These are phyloP conservation scores for Prototheca cutis DNA, from an alignment of 163 green algal species.

Conservation along the genomic window DNA sequence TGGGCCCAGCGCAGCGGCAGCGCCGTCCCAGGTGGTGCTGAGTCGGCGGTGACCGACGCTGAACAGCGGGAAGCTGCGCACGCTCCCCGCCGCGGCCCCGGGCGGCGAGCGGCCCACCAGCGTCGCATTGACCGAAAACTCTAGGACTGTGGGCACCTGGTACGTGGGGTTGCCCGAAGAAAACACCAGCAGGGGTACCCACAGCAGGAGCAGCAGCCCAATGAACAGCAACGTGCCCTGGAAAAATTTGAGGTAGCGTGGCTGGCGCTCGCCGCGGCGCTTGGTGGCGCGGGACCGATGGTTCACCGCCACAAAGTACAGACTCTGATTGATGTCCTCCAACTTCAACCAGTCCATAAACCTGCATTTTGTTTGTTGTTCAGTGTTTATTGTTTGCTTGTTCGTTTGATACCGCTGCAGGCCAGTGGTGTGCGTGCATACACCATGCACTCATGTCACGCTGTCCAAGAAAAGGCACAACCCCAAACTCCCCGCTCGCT, in stretches of 20 bases:
- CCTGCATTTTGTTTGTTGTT: no score
- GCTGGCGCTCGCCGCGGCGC: slow-evolving; percentile 38
- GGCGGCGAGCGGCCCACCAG: slow-evolving; percentile 6
- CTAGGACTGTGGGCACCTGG: slow-evolving; percentile 38
- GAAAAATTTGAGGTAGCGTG: slow-evolving; percentile 57
- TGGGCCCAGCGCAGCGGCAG: slow-evolving; percentile 17
- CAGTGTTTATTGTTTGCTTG: no score
- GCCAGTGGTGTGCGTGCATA: no score
- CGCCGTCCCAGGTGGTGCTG: slow-evolving; percentile 23
- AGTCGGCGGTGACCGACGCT: slow-evolving; percentile 22
- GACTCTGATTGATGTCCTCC: slow-evolving; percentile 70
- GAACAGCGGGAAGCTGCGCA: slow-evolving; percentile 27
- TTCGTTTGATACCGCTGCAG: no score
- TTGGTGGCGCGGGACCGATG: slow-evolving; percentile 2
- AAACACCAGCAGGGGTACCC: slow-evolving; percentile 74
- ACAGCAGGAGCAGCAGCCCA: slow-evolving; percentile 68
- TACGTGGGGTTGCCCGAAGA: slow-evolving; percentile 66
- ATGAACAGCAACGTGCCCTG: slow-evolving; percentile 64
- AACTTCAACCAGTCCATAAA: slow-evolving; percentile 70
- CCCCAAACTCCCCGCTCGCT: no score
- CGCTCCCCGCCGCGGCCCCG: neutral
- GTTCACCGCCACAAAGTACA: slow-evolving; percentile 52
- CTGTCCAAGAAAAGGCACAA: no score
- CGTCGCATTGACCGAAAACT: slow-evolving; percentile 44
- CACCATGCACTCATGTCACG: no score